Percentiles rank a stretch among this genome's conserved stretches.
phyloP scores from a whole-genome alignment of 495 filamentous ascomycete species.

The Penicillium maclennaniae region DNA sequence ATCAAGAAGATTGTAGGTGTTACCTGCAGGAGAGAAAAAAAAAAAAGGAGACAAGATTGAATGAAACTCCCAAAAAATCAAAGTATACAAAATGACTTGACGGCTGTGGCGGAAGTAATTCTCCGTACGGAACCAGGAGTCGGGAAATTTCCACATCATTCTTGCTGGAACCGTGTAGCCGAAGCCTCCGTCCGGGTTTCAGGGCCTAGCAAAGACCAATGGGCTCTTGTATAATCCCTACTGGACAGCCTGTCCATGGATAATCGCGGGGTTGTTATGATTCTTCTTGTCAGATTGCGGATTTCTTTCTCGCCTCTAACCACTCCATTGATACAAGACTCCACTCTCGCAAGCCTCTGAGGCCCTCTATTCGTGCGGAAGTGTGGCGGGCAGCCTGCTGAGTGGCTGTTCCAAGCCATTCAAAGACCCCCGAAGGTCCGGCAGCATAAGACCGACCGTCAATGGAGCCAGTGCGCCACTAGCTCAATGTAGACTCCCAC shows the following conservation, averaged over 20 bases:
- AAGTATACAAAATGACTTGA: neutral
- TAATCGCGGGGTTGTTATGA: slow-evolving; percentile 9
- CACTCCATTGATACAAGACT: slow-evolving; percentile 5
- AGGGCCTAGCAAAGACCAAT: slow-evolving; percentile 13
- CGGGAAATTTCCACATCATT: neutral
- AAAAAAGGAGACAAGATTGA: too few species aligned
- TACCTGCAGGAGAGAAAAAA: neutral
- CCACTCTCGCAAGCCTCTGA: slow-evolving; percentile 12
- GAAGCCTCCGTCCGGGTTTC: slow-evolving; percentile 9
- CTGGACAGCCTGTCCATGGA: slow-evolving; percentile 4
- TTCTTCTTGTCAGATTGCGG: slow-evolving; percentile 1
- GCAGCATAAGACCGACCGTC: slow-evolving; percentile 10
- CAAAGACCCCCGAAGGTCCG: slow-evolving; percentile 17
- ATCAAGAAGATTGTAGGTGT: too few species aligned
- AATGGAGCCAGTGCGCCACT: slow-evolving; percentile 19
- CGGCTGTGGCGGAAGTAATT: neutral
- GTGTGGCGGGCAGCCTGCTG: slow-evolving; percentile 24
- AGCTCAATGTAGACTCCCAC: slow-evolving; percentile 7
- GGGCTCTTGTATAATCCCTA: slow-evolving; percentile 1
- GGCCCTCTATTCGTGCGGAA: slow-evolving; percentile 7
- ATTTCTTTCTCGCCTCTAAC: slow-evolving; percentile 1
- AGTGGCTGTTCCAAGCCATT: slow-evolving; percentile 16
- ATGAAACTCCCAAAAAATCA: neutral
- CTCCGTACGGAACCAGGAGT: neutral
- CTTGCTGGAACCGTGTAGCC: neutral